Evolutionary conservation across 2,329 filamentous ascomycete genomes (phyloP), one percentile per base, ranked within the genome.

Genomic region (Verticillium albo-atrum): DNA sequence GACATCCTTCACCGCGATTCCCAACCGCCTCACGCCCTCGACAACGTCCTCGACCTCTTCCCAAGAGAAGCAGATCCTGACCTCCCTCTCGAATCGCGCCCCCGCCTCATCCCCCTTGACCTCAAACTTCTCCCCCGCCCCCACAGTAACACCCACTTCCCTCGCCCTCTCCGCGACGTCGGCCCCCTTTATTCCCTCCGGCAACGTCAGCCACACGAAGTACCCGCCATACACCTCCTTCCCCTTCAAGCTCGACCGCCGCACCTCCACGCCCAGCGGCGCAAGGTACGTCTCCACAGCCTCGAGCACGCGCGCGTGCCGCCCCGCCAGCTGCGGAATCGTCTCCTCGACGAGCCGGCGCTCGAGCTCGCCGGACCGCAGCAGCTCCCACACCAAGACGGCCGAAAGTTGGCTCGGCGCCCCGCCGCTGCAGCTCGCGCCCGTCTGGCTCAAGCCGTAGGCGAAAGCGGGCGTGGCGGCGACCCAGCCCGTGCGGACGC

Each of bases 401-500:
- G 84, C 82, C 2, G 74, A 74, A n/a, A 87, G 72, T 63, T 84
- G 82, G 60, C 76, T 77, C 9, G 86, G 82, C 3, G 83, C 79
- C 12, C 86, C 86, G 35, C 86, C 86, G 3, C 81, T 82, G 34
- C 76, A 72, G 23, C 82, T 83, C 1, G 79, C 77, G 1, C 81
- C 84, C 23, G 82, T 84, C 65, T 81, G 78, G 15, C 79, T 74
- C 0, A 85, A 66, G 0, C 84, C 85, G 56, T 75, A 68, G 2
- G 75, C 77, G 66, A 85, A 82, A 37, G 75, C 79, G 0, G 81
- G 77, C 6, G 86, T 88, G 0, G 83, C 89, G 71, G 97, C 92
- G 1, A 87, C 84, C 93, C 93, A 98, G n/a, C 94, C 94, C 0
- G 90, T 93, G 14, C 94, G 82, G 56, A 90, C 75, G 0, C 94